Evolutionary conservation across 2,329 filamentous ascomycete species (phyloP).

Genomic region (Pseudogymnoascus sp.): DNA sequence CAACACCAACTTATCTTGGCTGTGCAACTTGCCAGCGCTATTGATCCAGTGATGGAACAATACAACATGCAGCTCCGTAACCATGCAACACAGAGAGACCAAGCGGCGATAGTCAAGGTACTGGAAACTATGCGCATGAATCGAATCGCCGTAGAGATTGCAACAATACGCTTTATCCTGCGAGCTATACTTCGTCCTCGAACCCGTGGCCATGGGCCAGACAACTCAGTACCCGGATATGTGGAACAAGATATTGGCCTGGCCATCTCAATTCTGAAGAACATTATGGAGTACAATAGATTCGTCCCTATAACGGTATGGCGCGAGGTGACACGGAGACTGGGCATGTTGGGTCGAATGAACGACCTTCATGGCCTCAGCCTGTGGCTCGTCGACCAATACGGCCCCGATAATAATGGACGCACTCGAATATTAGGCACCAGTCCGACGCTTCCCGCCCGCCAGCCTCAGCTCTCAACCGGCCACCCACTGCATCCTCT

Average conservation of each 20-base stretch:
- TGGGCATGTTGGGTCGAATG: slow-evolving; percentile 49
- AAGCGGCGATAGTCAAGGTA: slow-evolving; percentile 22
- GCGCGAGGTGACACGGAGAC: slow-evolving; percentile 51
- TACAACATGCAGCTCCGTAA: slow-evolving; percentile 43
- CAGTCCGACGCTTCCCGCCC: slow-evolving; percentile 14
- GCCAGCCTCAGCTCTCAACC: slow-evolving; percentile 16
- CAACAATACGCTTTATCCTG: slow-evolving; percentile 39
- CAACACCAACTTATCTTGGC: slow-evolving; percentile 50
- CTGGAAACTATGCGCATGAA: slow-evolving; percentile 43
- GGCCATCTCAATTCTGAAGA: slow-evolving; percentile 40
- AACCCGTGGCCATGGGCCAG: slow-evolving; percentile 19
- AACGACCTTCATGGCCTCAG: slow-evolving; percentile 44
- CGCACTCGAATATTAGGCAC: not conserved
- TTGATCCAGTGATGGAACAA: slow-evolving; percentile 30
- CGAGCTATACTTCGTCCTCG: slow-evolving; percentile 34
- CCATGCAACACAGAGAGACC: slow-evolving; percentile 29
- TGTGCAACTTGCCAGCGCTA: slow-evolving; percentile 40
- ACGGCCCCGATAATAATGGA: slow-evolving; percentile 22
- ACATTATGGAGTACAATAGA: slow-evolving; percentile 38
- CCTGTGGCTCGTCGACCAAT: slow-evolving; percentile 41
- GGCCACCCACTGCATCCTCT: slow-evolving; percentile 29
- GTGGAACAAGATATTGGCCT: slow-evolving; percentile 31
- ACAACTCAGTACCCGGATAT: not conserved
- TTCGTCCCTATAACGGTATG: slow-evolving; percentile 40
- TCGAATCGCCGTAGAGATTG: slow-evolving; percentile 34